These are phyloP conservation scores for Cladophialophora yegresii DNA, from an alignment of 2,329 filamentous ascomycete genomes.

Conservation along the genomic window DNA sequence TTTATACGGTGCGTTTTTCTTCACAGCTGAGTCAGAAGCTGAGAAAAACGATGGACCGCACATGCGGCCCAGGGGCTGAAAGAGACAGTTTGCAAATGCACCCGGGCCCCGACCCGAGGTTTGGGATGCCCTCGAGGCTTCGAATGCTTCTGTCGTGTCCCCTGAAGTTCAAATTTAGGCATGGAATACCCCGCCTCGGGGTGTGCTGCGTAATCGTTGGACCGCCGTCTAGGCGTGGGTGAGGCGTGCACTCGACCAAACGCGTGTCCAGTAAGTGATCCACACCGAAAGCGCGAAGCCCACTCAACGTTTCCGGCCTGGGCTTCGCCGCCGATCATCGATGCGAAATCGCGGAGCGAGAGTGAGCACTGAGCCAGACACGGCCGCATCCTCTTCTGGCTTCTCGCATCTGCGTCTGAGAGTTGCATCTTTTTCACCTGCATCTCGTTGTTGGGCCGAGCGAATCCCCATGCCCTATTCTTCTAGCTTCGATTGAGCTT, in stretches of 20 bases:
- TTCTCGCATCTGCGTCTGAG: constrained; percentile 4
- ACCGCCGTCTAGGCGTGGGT: background rate
- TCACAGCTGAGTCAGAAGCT: background rate
- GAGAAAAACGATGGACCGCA: background rate
- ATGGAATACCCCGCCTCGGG: background rate
- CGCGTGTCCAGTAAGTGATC: background rate
- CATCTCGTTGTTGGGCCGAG: background rate
- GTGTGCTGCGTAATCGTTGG: background rate
- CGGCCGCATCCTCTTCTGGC: background rate
- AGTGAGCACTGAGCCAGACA: background rate
- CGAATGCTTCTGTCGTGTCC: constrained; percentile 1
- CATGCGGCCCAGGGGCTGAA: background rate
- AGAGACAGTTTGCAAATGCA: background rate
- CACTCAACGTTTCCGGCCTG: background rate
- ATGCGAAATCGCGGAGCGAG: background rate
- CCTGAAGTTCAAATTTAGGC: background rate
- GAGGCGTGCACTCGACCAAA: background rate
- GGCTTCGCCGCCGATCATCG: background rate
- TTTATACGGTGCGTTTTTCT: background rate
- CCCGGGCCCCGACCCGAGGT: background rate
- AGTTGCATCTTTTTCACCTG: background rate
- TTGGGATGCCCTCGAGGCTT: constrained; percentile 1
- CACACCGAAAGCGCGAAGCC: background rate
- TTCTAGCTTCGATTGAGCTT: constrained; percentile 13
- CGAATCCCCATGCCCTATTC: constrained; percentile 8